Base-by-base conservation (phyloP, 139 green algal genomes). In the Chlamydomonas sphaeroides region DNA sequence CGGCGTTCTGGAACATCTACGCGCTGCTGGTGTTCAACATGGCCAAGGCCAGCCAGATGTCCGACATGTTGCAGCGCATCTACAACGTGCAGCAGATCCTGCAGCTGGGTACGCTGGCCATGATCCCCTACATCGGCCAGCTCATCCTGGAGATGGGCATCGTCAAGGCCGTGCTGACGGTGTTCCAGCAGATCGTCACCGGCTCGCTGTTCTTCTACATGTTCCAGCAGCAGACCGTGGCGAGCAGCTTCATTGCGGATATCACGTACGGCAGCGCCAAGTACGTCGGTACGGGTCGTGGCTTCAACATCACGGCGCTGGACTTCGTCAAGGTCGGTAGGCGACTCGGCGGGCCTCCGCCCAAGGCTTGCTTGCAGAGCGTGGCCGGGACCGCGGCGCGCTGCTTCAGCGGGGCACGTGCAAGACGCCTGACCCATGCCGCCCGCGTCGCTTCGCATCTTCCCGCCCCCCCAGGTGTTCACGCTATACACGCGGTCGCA, bases 191-290 rank as follows among this genome's bases (percentile, higher is more conserved):
- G 84, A 88, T 88, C 70, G n/a, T 80, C 39, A 86, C 79, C 23
- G 87, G 87, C 61, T 87, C 83, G 26, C 73, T 91, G 25, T 61
- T 91, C 38, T 91, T 91, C 87, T 91, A 91, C 87, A 91, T 87
- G 65, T 91, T 91, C 79, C 87, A 91, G 74, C 87, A 91, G 84
- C 69, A 80, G 32, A 86, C 80, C 45, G 80, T 86, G 23, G 78
- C 70, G 35, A 38, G 32, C 23, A 59, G 65, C 8, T 89, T 86
- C 73, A 61, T 65, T 20, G 48, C 59, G 1, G 86, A 90, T 48
- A 84, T 90, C 71, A 69, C 48, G 32, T 88, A 91, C 79, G 87
- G 87, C 45, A 73, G 38, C 39, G 87, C 71, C 62, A 86, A 88
- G 59, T 88, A 88, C 61, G 83, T 88, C 38, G 83, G 83, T 30